phyloP scores from a whole-genome alignment of 2,329 filamentous ascomycete genomes.

The Colletotrichum plurivorum region DNA sequence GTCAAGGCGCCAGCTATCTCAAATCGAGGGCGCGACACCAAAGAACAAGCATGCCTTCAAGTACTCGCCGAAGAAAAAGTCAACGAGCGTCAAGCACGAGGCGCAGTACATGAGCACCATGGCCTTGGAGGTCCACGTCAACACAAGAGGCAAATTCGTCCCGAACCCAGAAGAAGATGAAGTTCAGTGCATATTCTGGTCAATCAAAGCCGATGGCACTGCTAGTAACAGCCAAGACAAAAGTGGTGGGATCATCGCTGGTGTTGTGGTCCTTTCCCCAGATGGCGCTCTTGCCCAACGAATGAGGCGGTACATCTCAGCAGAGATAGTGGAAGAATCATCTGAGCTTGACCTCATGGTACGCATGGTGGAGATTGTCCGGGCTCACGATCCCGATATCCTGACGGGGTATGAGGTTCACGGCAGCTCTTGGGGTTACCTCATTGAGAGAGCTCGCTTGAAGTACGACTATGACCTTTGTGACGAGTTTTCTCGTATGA shows the following conservation, averaged over 20 bases:
- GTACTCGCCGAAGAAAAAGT: slow-evolving; percentile 82
- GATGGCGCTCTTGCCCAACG: slow-evolving; percentile 70
- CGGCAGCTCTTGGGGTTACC: slow-evolving; percentile 92
- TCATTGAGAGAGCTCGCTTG: slow-evolving; percentile 88
- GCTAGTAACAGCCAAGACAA: slow-evolving; percentile 62
- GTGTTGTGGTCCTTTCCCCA: slow-evolving; percentile 80
- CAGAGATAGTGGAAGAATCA: slow-evolving; percentile 80
- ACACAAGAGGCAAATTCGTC: slow-evolving; percentile 83
- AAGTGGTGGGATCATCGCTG: slow-evolving; percentile 68
- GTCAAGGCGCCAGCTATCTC: slow-evolving; percentile 71
- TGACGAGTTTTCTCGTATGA: slow-evolving; percentile 92
- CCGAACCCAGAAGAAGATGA: slow-evolving; percentile 94
- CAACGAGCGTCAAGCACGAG: slow-evolving; percentile 85
- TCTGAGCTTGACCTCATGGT: slow-evolving; percentile 89
- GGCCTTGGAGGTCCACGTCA: slow-evolving; percentile 94
- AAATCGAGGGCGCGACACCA: slow-evolving; percentile 91
- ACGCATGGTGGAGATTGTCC: slow-evolving; percentile 88
- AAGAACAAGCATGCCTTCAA: slow-evolving; percentile 87
- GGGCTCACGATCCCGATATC: slow-evolving; percentile 88
- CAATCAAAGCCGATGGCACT: slow-evolving; percentile 81
- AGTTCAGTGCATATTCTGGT: slow-evolving; percentile 92
- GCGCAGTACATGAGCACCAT: slow-evolving; percentile 96
- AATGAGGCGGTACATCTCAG: slow-evolving; percentile 72
- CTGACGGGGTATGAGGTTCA: slow-evolving; percentile 96
- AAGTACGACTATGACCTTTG: slow-evolving; percentile 94